These are phyloP conservation scores for Laetiporus sulphureus DNA, from an alignment of 1,284 basidiomycete genomes.

Conservation along the genomic window DNA sequence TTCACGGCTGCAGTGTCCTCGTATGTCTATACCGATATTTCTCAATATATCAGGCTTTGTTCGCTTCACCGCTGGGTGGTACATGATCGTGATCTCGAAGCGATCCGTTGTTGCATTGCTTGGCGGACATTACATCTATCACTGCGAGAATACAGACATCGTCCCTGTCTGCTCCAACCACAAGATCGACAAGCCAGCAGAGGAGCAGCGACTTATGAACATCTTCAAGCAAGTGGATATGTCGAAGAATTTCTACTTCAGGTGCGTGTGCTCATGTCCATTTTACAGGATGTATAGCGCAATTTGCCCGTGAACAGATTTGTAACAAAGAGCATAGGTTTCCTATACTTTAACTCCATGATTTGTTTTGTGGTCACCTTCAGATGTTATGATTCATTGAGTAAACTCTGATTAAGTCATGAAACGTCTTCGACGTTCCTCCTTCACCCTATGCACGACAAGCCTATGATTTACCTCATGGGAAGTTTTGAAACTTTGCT, in stretches of 20 bases:
- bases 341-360: no score
- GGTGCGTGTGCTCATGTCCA: slow-evolving; percentile 43
- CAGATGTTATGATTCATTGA: no score
- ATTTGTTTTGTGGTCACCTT: no score
- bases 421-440: no score
- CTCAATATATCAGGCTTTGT: slow-evolving; percentile 65
- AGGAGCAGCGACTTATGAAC: slow-evolving; percentile 82
- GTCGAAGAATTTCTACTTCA: slow-evolving; percentile 99
- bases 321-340: no score
- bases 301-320: no score
- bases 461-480: no score
- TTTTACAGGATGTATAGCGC: no score
- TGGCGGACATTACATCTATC: slow-evolving; percentile 96
- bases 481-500: no score
- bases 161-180: slow-evolving; percentile 68
- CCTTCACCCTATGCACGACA: no score
- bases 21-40: neutral
- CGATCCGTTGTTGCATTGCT: slow-evolving; percentile 90
- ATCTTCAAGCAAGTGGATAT: slow-evolving; percentile 98
- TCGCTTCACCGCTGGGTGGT: slow-evolving; percentile 87
- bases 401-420: no score
- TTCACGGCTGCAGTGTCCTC: neutral
- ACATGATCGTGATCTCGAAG: slow-evolving; percentile 86
- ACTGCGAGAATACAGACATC: slow-evolving; percentile 91
- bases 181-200: slow-evolving; percentile 75